Evolutionary conservation across 176 grass and related monocot species (phyloP).

Genomic region (Coix lacrymajobi): DNA sequence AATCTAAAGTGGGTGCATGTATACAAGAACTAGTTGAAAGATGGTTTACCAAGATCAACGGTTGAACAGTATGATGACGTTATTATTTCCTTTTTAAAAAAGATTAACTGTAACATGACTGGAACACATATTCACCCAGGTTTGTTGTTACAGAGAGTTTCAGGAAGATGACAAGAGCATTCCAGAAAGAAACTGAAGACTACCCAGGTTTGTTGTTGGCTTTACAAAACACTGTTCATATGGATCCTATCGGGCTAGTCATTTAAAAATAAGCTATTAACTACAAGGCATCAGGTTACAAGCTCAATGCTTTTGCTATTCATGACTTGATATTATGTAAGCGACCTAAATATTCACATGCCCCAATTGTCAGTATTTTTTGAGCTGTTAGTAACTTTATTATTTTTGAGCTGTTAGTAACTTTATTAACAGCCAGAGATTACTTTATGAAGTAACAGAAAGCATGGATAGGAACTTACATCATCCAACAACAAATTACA

Average conservation of each 20-base stretch:
- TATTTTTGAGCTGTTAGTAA: background rate
- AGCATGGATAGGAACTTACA: slow-evolving; percentile 47
- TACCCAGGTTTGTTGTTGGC: background rate
- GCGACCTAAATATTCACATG: background rate
- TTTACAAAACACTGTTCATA: background rate
- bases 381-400: background rate
- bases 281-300: background rate
- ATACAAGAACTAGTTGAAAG: background rate
- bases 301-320: background rate
- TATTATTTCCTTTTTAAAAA: background rate
- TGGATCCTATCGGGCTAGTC: background rate
- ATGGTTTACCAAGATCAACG: background rate
- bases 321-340: background rate
- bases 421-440: background rate
- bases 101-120: background rate
- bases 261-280: background rate
- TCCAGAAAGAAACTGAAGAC: no score
- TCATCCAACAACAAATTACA: slow-evolving; percentile 78
- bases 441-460: background rate
- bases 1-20: background rate
- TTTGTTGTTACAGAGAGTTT: no score
- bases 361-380: background rate
- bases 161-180: no score
- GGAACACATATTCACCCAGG: no score
- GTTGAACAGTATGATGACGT: background rate